Conservation (phyloP, 2,329 filamentous ascomycete species). For the Leptographium galeiforme region DNA sequence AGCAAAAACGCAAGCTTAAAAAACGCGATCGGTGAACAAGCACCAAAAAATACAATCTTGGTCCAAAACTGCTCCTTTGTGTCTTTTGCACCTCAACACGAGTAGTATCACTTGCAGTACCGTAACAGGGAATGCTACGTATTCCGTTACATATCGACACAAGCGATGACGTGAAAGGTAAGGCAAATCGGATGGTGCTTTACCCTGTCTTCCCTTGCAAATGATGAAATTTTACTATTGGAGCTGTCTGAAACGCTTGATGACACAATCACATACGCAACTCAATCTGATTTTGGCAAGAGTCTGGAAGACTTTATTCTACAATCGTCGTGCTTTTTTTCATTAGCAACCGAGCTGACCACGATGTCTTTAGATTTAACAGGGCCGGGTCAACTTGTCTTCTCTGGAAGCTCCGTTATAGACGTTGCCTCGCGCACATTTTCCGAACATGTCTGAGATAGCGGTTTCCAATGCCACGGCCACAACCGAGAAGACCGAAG, state of each 20-base stretch:
- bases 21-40: neutral
- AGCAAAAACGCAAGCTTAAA: no score
- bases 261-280: slow-evolving; percentile 33
- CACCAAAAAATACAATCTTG: neutral
- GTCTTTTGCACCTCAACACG: neutral
- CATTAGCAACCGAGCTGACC: neutral
- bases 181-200: neutral
- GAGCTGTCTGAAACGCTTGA: slow-evolving; percentile 57
- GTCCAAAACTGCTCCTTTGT: neutral
- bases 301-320: neutral
- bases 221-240: slow-evolving; percentile 49
- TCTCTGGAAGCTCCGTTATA: neutral
- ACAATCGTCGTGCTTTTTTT: neutral
- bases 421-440: neutral
- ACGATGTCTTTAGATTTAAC: neutral
- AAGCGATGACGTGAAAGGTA: slow-evolving; percentile 5
- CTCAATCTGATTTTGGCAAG: slow-evolving; percentile 11
- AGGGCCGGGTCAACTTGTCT: neutral
- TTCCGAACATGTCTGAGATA: neutral
- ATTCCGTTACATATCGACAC: neutral
- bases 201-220: neutral
- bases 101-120: neutral
- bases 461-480: slow-evolving; percentile 1
- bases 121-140: neutral
- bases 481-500: slow-evolving; percentile 24